Base-by-base conservation (phyloP, 2,329 filamentous ascomycete species). In the Aspergillus luchuensis region DNA sequence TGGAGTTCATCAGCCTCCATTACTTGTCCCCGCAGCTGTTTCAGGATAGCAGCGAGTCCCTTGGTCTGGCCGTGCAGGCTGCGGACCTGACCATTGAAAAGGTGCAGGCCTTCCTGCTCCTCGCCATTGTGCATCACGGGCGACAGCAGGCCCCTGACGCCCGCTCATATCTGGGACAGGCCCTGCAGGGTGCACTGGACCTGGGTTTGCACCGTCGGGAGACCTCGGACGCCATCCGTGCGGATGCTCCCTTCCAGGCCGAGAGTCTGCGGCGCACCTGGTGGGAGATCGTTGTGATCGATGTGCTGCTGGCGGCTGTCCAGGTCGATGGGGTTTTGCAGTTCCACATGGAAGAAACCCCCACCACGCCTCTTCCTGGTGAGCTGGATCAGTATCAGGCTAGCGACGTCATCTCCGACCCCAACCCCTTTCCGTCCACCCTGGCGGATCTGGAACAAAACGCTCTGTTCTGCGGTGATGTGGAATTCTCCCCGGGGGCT, bases 251-350 rank as follows among this genome's bases (percentile, higher is more conserved):
- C 11, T 7, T 58, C 3, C 11, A 43, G 10, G 56, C 56, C 2
- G 51, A 61, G 36, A 59, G 56, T 28, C 23, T 54, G 5, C 59
- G 59, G 6, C 59, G 59, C 2, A 61, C 59, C 5, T 61, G 59
- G 59, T 61, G 59, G 59, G 59, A 61, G 25, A 58, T 61, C 5
- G 43, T 61, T 8, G 47, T 61, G 17, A n/a, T 59, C 3, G 59
- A 61, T 17, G 39, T 50, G 10, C 33, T 58, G 3, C 56, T 61
- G n/a, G 59, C 59, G 7, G 59, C 59, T 3, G 36, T 58, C 8
- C 59, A 61, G 49, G 56, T 56, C 7, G 43, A 56, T 10, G 59
- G 59, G 21, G 15, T 30, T 19, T 19, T 61, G 5, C 56, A 58
- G 15, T 49, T 56, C 36, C 39, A 54, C 1, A 56, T 54, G 21